These are phyloP conservation scores for Thinopyrum elongatum DNA, from an alignment of 176 grass and related monocot genomes.

Conservation along the genomic window DNA sequence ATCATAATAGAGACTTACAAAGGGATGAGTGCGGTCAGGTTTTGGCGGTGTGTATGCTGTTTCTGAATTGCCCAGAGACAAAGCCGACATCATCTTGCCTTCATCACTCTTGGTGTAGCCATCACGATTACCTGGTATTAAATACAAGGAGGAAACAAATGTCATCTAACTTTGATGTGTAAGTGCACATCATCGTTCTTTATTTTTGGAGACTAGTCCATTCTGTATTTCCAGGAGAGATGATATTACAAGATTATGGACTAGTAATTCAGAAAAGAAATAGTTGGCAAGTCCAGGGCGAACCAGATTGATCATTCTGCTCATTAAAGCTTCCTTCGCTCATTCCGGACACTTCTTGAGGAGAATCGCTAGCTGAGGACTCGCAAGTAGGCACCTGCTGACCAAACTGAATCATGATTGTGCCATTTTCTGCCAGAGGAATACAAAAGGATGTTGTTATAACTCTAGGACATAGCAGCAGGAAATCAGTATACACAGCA, in stretches of 20 bases:
- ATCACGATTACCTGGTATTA: conserved; percentile 45
- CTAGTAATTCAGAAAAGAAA: conserved; percentile 14
- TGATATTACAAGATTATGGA: conserved; percentile 10
- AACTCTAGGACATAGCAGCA: conserved; percentile 10
- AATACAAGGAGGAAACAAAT: conserved; percentile 26
- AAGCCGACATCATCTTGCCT: conserved; percentile 68
- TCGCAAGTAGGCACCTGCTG: conserved; percentile 55
- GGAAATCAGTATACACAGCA: background rate
- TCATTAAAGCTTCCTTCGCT: conserved; percentile 61
- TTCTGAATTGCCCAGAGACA: conserved; percentile 63
- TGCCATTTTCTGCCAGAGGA: conserved; percentile 51
- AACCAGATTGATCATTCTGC: conserved; percentile 61
- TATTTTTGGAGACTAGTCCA: background rate
- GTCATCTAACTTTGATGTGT: background rate
- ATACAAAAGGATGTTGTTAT: background rate
- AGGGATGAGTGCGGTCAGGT: conserved; percentile 57
- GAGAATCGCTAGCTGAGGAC: conserved; percentile 62
- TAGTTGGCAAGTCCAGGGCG: background rate
- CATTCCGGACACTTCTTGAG: conserved; percentile 64
- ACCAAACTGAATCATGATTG: conserved; percentile 51
- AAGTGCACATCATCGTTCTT: background rate
- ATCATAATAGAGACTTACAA: conserved; percentile 47
- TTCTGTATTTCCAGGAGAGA: background rate
- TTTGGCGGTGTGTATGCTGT: conserved; percentile 47
- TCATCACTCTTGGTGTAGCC: conserved; percentile 55